These are phyloP conservation scores for Rhodotorula sphaerocarpa DNA, from an alignment of 768 basidiomycete species.

Conservation along the genomic window DNA sequence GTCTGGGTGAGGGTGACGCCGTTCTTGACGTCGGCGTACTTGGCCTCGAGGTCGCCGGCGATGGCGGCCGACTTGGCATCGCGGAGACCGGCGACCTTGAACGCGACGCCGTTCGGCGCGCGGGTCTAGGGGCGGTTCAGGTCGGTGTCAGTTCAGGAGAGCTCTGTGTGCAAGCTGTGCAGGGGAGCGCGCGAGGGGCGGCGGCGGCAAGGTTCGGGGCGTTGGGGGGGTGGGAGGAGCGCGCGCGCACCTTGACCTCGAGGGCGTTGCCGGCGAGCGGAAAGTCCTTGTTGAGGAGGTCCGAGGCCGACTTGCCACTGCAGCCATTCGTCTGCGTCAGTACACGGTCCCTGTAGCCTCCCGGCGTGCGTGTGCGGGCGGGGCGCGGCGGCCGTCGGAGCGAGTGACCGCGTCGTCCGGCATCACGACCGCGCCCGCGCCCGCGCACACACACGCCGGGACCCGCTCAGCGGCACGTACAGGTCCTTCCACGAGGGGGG, in stretches of 20 bases:
- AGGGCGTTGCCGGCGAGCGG: conserved; percentile 54
- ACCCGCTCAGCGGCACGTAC: conserved; percentile 4
- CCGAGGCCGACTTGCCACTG: conserved; percentile 85
- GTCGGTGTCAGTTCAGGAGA: too few relatives aligned
- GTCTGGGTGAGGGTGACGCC: conserved; percentile 88
- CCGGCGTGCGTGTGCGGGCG: neutral
- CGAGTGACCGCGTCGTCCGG: neutral
- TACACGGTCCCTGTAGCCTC: too few relatives aligned
- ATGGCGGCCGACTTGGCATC: conserved; percentile 68
- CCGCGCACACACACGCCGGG: neutral
- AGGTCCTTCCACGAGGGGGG: conserved; percentile 35
- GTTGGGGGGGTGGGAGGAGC: neutral
- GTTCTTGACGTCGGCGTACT: conserved; percentile 81
- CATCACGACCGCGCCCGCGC: neutral
- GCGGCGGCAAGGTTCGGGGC: neutral
- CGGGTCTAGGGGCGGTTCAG: conserved; percentile 39
- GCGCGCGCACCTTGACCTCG: conserved; percentile 44
- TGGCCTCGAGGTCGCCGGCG: conserved; percentile 86
- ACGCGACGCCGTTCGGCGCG: conserved; percentile 66
- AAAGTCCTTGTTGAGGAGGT: conserved; percentile 88
- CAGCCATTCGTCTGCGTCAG: neutral
- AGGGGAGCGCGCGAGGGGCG: neutral
- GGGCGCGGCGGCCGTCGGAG: neutral
- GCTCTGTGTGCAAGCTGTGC: too few relatives aligned
- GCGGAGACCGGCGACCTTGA: conserved; percentile 81